Base-by-base conservation (phyloP, 2,329 filamentous ascomycete species). In the Diaporthe citri region DNA sequence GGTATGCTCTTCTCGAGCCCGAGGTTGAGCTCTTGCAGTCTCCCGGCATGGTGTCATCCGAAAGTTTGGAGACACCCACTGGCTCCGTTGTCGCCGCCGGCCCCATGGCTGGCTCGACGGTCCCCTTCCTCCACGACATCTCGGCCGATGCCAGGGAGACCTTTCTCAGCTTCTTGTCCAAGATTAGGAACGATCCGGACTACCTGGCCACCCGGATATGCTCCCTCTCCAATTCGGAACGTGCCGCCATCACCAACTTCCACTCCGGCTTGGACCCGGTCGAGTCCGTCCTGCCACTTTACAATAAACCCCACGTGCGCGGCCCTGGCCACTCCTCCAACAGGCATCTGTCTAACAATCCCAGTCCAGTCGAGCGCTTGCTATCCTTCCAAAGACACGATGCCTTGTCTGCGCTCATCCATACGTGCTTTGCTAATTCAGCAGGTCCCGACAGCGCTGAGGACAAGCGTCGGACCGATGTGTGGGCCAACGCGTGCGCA, bases 361-460 rank as follows among this genome's bases (percentile, higher is more conserved):
- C 86, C 77, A 92, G 88, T 77, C 92, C 94, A 76, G 93, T 97
- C 80, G 95, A 97, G 83, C 92, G 94, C 80, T 90, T 97, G 77
- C 87, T 97, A 79, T 96, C 94, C 70, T 97, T 98, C 82, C 95
- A 98, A 84, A 90, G 96, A 80, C 94, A 96, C 81, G 95, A 97
- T 82, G 93, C 95, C 13, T 87, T 98, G 67, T 95, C 95, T 76
- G 93, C 94, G 74, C 89, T 98, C 78, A 91, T 98, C 76, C 94
- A 97, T 85, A 96, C 95, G 78, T 93, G 95, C 82, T 98, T 97
- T 88, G 94, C 95, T 83, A 95, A 95, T 81, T 96, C 94, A 25
- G 91, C 94, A 76, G 94, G 94, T 39, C 93, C 94, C 66, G 93
- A 96, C 83, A 95, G 94, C 78, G 90, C 91, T 55, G 96, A 98